Evolutionary conservation across 1,284 basidiomycete genomes (phyloP).

Genomic region (Agaricales sp.): DNA sequence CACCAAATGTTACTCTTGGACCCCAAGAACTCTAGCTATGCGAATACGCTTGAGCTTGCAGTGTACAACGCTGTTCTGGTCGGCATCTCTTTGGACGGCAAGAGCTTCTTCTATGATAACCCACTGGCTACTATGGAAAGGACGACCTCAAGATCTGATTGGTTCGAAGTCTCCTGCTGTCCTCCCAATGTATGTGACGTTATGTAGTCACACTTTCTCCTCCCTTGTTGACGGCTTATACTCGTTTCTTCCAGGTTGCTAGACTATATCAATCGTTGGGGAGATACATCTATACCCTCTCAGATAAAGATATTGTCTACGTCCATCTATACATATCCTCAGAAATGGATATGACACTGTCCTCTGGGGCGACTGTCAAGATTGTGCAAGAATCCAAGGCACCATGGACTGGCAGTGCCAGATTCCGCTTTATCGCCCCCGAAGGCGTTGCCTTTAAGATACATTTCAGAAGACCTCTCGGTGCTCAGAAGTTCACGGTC

Average conservation of each 20-base stretch:
- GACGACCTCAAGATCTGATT: not conserved
- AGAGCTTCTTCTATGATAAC: not conserved
- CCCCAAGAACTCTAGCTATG: not conserved
- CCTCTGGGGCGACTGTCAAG: not conserved
- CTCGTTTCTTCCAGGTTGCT: not conserved
- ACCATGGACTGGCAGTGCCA: not conserved
- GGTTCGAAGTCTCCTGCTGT: not conserved
- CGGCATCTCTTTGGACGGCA: not conserved
- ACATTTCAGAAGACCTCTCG: not conserved
- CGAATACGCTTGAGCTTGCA: not conserved
- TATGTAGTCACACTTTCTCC: no score
- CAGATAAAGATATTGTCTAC: not conserved
- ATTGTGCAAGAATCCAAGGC: not conserved
- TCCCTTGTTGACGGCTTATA: not conserved
- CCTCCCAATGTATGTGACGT: not conserved
- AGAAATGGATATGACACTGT: not conserved
- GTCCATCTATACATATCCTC: not conserved
- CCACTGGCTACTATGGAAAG: not conserved
- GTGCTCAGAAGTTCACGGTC: not conserved
- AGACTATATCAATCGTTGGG: not conserved
- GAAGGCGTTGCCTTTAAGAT: not conserved
- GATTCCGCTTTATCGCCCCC: not conserved
- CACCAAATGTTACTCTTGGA: not conserved
- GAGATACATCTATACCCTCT: not conserved
- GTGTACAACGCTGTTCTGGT: not conserved